Conservation (phyloP, 2,329 filamentous ascomycete genomes). For the Alternaria atra region DNA sequence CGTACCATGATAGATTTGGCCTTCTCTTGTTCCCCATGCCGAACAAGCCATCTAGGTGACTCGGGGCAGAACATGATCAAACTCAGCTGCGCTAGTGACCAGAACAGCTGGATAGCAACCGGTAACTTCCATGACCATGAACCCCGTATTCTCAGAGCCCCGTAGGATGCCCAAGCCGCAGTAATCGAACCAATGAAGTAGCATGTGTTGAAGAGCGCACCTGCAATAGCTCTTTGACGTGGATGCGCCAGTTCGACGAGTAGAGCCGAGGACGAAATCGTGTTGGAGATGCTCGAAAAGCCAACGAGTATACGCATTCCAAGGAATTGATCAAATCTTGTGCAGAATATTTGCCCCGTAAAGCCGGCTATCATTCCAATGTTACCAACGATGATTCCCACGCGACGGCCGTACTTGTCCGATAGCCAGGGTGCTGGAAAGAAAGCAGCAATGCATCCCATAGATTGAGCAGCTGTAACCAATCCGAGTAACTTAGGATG, state of each 20-base stretch:
- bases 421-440: constrained; percentile 29
- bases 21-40: constrained; percentile 62
- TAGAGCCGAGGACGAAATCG: constrained; percentile 19
- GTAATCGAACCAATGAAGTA: constrained; percentile 24
- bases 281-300: constrained; percentile 23
- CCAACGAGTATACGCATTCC: constrained; percentile 18
- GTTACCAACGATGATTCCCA: constrained; percentile 22
- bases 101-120: constrained; percentile 18
- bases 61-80: constrained; percentile 56
- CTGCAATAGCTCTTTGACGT: constrained; percentile 20
- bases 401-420: constrained; percentile 25
- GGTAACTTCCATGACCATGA: constrained; percentile 26
- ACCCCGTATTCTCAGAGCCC: constrained; percentile 9
- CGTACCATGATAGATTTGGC: constrained; percentile 62
- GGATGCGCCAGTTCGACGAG: constrained; percentile 27
- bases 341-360: constrained; percentile 20
- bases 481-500: constrained; percentile 18
- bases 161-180: constrained; percentile 20
- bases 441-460: constrained; percentile 29
- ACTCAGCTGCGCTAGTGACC: constrained; percentile 13
- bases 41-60: constrained; percentile 67
- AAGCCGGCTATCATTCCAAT: constrained; percentile 18
- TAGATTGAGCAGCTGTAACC: constrained; percentile 24
- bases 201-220: constrained; percentile 29
- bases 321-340: constrained; percentile 12